Evolutionary conservation across 139 green algal genomes (phyloP).

Genomic region (Micractinium sp.): DNA sequence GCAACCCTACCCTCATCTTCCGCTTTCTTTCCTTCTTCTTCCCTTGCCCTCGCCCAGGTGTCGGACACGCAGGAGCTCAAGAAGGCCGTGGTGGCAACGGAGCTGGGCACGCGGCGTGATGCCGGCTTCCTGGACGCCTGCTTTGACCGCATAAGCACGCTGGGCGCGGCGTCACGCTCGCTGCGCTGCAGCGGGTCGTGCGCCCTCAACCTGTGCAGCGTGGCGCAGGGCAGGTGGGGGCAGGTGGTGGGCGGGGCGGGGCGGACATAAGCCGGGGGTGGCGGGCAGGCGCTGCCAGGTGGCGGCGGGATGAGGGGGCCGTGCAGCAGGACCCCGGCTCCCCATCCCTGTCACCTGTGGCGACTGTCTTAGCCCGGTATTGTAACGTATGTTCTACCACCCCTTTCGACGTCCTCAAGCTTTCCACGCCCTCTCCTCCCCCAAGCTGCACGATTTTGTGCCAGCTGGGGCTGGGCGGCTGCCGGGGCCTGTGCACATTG

Average conservation of each 20-base stretch:
- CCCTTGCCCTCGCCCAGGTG: too few species aligned
- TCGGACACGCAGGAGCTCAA: slow-evolving; percentile 63
- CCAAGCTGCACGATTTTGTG: slow-evolving; percentile 91
- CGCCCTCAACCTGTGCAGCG: slow-evolving; percentile 84
- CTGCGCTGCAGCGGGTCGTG: slow-evolving; percentile 91
- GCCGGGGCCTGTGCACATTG: slow-evolving; percentile 71
- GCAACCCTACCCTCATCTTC: too few species aligned
- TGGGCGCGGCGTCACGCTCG: slow-evolving; percentile 54
- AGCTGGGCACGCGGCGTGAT: slow-evolving; percentile 82
- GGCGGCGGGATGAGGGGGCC: too few species aligned
- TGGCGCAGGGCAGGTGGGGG: slow-evolving; percentile 59
- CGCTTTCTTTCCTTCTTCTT: too few species aligned
- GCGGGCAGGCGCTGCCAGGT: background rate
- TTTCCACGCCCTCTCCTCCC: background rate
- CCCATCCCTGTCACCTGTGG: too few species aligned
- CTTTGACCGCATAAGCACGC: slow-evolving; percentile 71
- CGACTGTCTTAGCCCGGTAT: too few species aligned
- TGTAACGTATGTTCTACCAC: too few species aligned
- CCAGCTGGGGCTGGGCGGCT: slow-evolving; percentile 91
- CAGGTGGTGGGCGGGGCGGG: background rate
- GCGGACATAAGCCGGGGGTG: too few species aligned
- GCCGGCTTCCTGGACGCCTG: slow-evolving; percentile 69
- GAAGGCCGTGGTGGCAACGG: slow-evolving; percentile 83
- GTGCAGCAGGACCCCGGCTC: too few species aligned
- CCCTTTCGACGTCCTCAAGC: too few species aligned